Evolutionary conservation across 495 filamentous ascomycete species (phyloP).

Genomic region (Hypoxylon intermedium): DNA sequence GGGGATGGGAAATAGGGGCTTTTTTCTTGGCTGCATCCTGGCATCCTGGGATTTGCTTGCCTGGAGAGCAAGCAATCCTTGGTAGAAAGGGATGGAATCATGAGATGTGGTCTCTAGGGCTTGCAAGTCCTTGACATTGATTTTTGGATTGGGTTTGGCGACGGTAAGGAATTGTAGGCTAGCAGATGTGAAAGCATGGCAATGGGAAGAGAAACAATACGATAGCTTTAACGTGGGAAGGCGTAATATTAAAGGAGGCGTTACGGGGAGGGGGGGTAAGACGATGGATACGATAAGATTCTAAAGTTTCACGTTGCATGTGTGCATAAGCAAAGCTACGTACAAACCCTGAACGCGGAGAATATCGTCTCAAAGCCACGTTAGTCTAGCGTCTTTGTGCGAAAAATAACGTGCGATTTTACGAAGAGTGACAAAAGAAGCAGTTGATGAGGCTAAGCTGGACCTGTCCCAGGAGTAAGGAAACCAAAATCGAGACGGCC

Average conservation of each 20-base stretch:
- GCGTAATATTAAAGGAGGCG: constrained; percentile 31
- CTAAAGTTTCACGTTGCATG: constrained; percentile 36
- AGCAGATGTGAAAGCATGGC: constrained; percentile 14
- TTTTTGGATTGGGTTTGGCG: too few species aligned
- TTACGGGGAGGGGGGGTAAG: constrained; percentile 27
- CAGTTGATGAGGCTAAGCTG: constrained; percentile 20
- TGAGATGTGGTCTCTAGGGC: too few species aligned
- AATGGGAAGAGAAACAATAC: constrained; percentile 14
- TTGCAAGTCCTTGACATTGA: too few species aligned
- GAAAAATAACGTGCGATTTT: constrained; percentile 20
- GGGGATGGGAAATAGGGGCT: constrained; percentile 32
- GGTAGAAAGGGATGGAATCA: constrained; percentile 2
- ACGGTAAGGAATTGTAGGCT: too few species aligned
- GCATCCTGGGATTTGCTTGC: constrained; percentile 14
- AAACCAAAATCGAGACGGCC: constrained; percentile 28
- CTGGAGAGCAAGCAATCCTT: constrained; percentile 2
- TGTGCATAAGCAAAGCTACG: constrained; percentile 12
- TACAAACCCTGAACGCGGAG: constrained; percentile 26
- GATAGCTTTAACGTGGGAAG: constrained; percentile 17
- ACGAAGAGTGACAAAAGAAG: constrained; percentile 3
- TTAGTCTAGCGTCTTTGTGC: constrained; percentile 16
- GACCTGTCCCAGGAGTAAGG: constrained; percentile 8
- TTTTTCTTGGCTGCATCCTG: constrained; percentile 32
- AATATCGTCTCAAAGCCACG: constrained; percentile 33
- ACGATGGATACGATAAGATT: constrained; percentile 33